Evolutionary conservation across 768 basidiomycete species (phyloP).

Genomic region (Amanita pseudoporphyria): DNA sequence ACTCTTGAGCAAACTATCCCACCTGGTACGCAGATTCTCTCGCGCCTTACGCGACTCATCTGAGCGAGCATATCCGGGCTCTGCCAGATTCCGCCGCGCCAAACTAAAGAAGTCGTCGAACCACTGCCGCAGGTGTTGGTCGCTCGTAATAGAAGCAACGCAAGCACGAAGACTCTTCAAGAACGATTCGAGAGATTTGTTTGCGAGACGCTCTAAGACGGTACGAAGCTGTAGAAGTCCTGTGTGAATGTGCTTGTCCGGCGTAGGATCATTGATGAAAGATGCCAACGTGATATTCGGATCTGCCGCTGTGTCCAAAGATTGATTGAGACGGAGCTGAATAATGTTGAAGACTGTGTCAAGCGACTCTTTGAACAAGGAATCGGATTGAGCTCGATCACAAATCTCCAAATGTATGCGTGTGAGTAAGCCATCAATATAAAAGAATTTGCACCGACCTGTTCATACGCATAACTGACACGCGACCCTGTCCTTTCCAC

Average conservation of each 20-base stretch:
- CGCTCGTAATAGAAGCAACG: slow-evolving; percentile 39
- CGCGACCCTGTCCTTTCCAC: slow-evolving; percentile 30
- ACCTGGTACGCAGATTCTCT: slow-evolving; percentile 37
- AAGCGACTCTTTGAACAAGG: slow-evolving; percentile 47
- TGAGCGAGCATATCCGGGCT: slow-evolving; percentile 42
- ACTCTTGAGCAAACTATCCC: slow-evolving; percentile 37
- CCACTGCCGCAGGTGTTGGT: slow-evolving; percentile 43
- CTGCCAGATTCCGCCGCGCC: slow-evolving; percentile 34
- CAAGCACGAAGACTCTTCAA: slow-evolving; percentile 31
- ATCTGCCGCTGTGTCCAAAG: slow-evolving; percentile 39
- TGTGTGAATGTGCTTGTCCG: slow-evolving; percentile 49
- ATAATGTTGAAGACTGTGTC: slow-evolving; percentile 46
- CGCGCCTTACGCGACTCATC: slow-evolving; percentile 34
- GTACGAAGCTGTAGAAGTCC: slow-evolving; percentile 41
- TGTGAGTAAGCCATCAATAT: not conserved
- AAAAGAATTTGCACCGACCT: slow-evolving; percentile 24
- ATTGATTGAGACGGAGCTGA: slow-evolving; percentile 46
- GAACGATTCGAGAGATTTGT: slow-evolving; percentile 41
- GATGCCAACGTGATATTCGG: slow-evolving; percentile 39
- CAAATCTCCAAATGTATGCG: slow-evolving; percentile 32
- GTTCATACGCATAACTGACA: slow-evolving; percentile 41
- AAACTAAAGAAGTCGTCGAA: slow-evolving; percentile 43
- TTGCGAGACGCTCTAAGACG: slow-evolving; percentile 42
- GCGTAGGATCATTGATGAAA: slow-evolving; percentile 53
- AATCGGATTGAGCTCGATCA: slow-evolving; percentile 54